These are phyloP conservation scores for Forsythia viridissima DNA, from an alignment of 257 asterid genomes.

Conservation along the genomic window DNA sequence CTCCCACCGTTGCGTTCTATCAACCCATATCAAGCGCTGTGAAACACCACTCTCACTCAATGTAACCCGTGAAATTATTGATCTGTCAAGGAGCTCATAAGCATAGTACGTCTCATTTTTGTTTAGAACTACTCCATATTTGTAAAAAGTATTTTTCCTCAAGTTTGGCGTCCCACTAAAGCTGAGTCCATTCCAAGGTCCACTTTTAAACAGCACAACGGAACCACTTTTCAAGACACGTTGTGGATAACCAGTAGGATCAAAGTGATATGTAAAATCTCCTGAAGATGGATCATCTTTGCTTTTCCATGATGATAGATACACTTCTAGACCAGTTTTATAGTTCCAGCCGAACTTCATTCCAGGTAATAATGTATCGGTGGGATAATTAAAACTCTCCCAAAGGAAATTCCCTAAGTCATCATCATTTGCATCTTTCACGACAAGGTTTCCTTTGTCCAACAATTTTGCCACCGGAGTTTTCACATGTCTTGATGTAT, in stretches of 20 bases:
- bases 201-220: conserved; percentile 20
- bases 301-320: conserved; percentile 37
- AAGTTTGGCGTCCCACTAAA: conserved; percentile 34
- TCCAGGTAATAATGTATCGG: conserved; percentile 22
- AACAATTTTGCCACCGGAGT: conserved; percentile 5
- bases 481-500: not conserved
- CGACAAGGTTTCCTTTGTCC: conserved; percentile 36
- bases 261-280: conserved; percentile 23
- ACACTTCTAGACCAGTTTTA: conserved; percentile 20
- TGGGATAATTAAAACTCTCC: conserved; percentile 35
- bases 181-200: conserved; percentile 56
- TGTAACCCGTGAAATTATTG: too few species aligned
- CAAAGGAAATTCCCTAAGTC: conserved; percentile 22
- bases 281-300: conserved; percentile 47
- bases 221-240: conserved; percentile 2
- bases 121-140: conserved; percentile 6
- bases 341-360: conserved; percentile 35
- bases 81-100: conserved; percentile 20
- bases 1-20: conserved; percentile 24
- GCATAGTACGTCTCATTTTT: conserved; percentile 29
- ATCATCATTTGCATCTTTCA: conserved; percentile 16
- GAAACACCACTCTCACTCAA: conserved; percentile 7
- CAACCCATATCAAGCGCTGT: conserved; percentile 20
- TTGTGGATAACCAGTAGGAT: conserved; percentile 42
- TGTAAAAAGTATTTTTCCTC: not conserved